Evolutionary conservation across 371 early-diverging fungal genomes (phyloP), one percentile per base, ranked within the genome.

Genomic region (Mucor circinelloides): DNA sequence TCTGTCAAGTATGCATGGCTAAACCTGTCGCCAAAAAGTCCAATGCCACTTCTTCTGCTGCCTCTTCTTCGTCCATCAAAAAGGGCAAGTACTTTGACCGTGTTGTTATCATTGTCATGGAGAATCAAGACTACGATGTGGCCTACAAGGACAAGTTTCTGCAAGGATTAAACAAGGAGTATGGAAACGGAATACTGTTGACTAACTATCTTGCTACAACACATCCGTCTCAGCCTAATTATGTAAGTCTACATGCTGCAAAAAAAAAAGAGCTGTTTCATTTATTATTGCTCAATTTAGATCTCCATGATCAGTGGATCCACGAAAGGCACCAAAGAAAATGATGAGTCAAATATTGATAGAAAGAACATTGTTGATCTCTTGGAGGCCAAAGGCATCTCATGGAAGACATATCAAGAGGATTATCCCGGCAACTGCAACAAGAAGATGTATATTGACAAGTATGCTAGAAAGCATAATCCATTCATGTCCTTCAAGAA

Each of bases 341-440:
- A 87, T 52, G 74, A 74, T 19, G 72, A 71, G 27, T 69, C 70
- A 36, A 76, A 82, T 31, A 60, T 81, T 64, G 69, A 77, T 56
- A 67, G 81, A 3, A 55, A 65, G 23, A 84, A 50, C 56, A 70
- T 90, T 38, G 89, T 86, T n/a, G 91, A 90, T 69, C 75, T 89
- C 5, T 70, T 91, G 44, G 90, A 90, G 63, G 69, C 77, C 17
- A 87, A 84, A 69, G 77, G 80, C 0, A 68, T 90, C 28, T 73
- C 85, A 28, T 92, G 92, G 92, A 89, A 82, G 68, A 67, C 82
- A 12, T 92, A 90, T 66, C 82, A 85, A 67, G 89, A 92, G 72
- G 75, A 84, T 27, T 87, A 83, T 61, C 85, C 88, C 17, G 86
- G 61, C 8, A 64, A 63, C 63, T 66, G 86, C 64, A 64, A 75